A percentile compares a stretch with the other conserved stretches of the same genome.
These are phyloP conservation scores for Echites panduratus DNA, from an alignment of 257 asterid species.

Conservation along the genomic window DNA sequence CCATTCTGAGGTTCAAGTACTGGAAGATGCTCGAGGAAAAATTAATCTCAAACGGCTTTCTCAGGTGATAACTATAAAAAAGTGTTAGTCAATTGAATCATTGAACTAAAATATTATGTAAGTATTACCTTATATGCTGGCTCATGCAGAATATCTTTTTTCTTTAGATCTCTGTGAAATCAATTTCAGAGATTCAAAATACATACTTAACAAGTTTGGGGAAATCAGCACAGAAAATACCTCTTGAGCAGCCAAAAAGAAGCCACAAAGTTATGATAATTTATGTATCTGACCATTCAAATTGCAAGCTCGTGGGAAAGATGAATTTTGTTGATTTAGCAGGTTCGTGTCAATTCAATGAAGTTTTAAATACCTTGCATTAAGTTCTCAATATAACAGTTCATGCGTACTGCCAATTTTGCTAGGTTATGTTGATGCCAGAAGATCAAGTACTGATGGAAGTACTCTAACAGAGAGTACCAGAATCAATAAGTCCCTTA, in stretches of 20 bases:
- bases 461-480: slow-evolving; percentile 39
- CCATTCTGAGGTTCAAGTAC: slow-evolving; percentile 47
- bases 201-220: slow-evolving; percentile 31
- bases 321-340: slow-evolving; percentile 86
- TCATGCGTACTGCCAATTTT: slow-evolving; percentile 10
- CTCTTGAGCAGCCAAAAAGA: slow-evolving; percentile 35
- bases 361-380: background rate
- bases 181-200: slow-evolving; percentile 42
- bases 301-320: slow-evolving; percentile 37
- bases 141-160: slow-evolving; percentile 7
- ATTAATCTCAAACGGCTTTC: slow-evolving; percentile 78
- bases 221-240: slow-evolving; percentile 30
- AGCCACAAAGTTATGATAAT: slow-evolving; percentile 65
- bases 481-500: slow-evolving; percentile 53
- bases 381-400: background rate
- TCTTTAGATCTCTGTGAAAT: slow-evolving; percentile 49
- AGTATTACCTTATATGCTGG: background rate
- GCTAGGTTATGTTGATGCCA: slow-evolving; percentile 73
- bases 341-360: slow-evolving; percentile 32
- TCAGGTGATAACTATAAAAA: slow-evolving; percentile 36
- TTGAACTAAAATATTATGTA: slow-evolving; percentile 1
- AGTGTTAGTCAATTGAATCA: background rate
- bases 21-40: slow-evolving; percentile 65
- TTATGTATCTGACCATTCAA: slow-evolving; percentile 34
- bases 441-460: slow-evolving; percentile 54